phyloP scores from a whole-genome alignment of 2,329 filamentous ascomycete genomes.

The Calonectria pseudoturangicola region DNA sequence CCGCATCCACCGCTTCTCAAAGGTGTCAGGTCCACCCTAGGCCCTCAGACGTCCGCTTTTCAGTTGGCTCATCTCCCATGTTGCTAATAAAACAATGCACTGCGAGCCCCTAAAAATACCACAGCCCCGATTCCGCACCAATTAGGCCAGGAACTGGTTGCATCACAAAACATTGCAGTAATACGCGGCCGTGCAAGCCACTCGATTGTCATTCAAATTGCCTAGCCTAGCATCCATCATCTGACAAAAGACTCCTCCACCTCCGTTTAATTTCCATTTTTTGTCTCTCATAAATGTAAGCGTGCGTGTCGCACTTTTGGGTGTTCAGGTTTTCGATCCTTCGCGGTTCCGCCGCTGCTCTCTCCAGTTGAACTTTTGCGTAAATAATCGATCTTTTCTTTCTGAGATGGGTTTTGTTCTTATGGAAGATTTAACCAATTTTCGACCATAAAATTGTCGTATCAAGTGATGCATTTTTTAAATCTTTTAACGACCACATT shows the following conservation, averaged over 20 bases:
- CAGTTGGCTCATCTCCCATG: neutral
- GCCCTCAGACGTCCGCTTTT: neutral
- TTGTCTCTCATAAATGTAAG: conserved; percentile 13
- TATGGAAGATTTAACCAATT: neutral
- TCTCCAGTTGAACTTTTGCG: neutral
- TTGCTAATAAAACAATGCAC: neutral
- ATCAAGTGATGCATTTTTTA: neutral
- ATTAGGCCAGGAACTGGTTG: neutral
- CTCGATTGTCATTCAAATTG: conserved; percentile 7
- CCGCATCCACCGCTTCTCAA: neutral
- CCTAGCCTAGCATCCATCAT: neutral
- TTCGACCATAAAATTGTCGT: too few relatives aligned
- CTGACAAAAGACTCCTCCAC: neutral
- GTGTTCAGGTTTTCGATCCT: neutral
- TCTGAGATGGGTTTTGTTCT: neutral
- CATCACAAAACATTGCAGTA: conserved; percentile 5
- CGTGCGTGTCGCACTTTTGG: neutral
- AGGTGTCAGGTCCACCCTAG: neutral
- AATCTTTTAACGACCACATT: neutral
- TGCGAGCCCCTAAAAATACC: neutral
- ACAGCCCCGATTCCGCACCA: neutral
- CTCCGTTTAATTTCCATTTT: neutral
- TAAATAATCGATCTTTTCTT: neutral
- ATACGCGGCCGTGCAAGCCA: neutral
- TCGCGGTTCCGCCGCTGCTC: neutral